phyloP scores from a whole-genome alignment of 495 filamentous ascomycete species.

The Darksidea phi region DNA sequence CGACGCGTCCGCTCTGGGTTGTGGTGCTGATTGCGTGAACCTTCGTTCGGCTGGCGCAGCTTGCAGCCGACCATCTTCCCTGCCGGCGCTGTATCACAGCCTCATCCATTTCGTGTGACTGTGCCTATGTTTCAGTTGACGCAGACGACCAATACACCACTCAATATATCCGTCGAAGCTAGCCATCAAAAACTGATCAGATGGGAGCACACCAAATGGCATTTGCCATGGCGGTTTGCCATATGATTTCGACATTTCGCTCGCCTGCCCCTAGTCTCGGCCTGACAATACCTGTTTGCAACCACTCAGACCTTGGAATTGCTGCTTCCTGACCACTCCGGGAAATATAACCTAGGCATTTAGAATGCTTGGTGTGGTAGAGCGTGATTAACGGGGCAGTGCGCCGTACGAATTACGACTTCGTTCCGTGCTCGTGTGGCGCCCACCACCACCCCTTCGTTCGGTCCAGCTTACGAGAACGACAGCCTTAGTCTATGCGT shows the following conservation, averaged over 20 bases:
- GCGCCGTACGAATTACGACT: background rate
- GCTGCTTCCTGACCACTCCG: constrained; percentile 6
- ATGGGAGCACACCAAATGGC: constrained; percentile 4
- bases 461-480: constrained; percentile 20
- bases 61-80: background rate
- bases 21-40: constrained; percentile 30
- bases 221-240: constrained; percentile 18
- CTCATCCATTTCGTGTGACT: constrained; percentile 1
- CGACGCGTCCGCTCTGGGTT: constrained; percentile 10
- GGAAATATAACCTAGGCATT: background rate
- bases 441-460: constrained; percentile 1
- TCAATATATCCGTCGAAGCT: constrained; percentile 8
- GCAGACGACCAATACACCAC: constrained; percentile 15
- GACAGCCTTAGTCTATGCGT: background rate
- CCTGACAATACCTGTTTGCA: constrained; percentile 7
- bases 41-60: constrained; percentile 16
- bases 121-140: constrained; percentile 19
- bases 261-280: constrained; percentile 12
- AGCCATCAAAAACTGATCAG: constrained; percentile 9
- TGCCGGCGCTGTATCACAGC: constrained; percentile 1
- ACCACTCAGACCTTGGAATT: background rate
- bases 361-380: constrained; percentile 1
- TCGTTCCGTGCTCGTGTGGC: constrained; percentile 8
- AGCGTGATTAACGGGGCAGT: background rate
- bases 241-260: constrained; percentile 11